phyloP scores from a whole-genome alignment of 2,329 filamentous ascomycete species.

The Paramyrothecium roridum region DNA sequence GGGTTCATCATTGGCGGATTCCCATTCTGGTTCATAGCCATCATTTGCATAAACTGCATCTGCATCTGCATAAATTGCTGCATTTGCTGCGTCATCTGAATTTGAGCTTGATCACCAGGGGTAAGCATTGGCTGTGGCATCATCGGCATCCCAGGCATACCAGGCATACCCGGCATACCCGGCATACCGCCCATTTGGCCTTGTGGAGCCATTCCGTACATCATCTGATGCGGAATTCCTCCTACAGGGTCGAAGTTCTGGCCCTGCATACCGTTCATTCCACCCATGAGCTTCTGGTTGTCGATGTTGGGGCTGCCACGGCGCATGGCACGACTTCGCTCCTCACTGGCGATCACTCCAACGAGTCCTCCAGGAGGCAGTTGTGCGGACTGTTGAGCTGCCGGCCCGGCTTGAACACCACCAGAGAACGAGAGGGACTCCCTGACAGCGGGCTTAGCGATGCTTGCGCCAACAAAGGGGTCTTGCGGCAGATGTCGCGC shows the following conservation, averaged over 20 bases:
- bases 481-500: conserved; percentile 79
- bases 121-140: conserved; percentile 48
- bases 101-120: conserved; percentile 68
- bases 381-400: conserved; percentile 26
- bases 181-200: conserved; percentile 22
- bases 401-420: conserved; percentile 36
- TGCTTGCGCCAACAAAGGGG: conserved; percentile 76
- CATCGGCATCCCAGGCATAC: conserved; percentile 13
- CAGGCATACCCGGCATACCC: conserved; percentile 17
- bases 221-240: conserved; percentile 43
- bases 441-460: conserved; percentile 69
- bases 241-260: conserved; percentile 44
- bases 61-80: conserved; percentile 89
- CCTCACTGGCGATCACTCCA: conserved; percentile 83
- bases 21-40: conserved; percentile 42
- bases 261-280: conserved; percentile 31
- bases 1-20: conserved; percentile 19
- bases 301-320: conserved; percentile 74
- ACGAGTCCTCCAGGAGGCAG: conserved; percentile 75
- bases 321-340: conserved; percentile 73
- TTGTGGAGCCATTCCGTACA: conserved; percentile 29
- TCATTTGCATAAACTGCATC: conserved; percentile 91
- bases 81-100: conserved; percentile 82
- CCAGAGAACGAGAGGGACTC: conserved; percentile 72
- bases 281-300: conserved; percentile 34